Evolutionary conservation across 2,329 filamentous ascomycete species (phyloP).

Genomic region (Thelonectria blattea): DNA sequence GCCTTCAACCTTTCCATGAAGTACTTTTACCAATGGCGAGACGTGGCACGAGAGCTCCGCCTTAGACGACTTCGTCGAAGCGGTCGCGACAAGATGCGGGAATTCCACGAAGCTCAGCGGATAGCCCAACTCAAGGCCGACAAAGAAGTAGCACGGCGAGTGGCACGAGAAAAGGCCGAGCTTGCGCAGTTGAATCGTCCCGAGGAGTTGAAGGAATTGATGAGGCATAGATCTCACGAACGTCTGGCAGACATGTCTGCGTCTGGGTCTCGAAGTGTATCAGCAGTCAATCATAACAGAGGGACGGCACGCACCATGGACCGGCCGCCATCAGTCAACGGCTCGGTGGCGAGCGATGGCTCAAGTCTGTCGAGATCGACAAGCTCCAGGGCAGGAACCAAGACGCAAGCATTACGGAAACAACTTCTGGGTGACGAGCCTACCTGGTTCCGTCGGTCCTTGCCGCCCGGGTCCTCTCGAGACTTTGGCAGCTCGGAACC

Average conservation of each 20-base stretch:
- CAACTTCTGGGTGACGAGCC: constrained; percentile 39
- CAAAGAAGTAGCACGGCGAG: constrained; percentile 42
- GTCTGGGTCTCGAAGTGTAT: constrained; percentile 51
- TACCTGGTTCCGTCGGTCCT: constrained; percentile 47
- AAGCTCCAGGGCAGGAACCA: constrained; percentile 38
- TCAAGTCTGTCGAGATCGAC: constrained; percentile 30
- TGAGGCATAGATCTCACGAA: constrained; percentile 42
- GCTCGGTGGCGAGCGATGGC: constrained; percentile 29
- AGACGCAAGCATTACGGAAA: constrained; percentile 47
- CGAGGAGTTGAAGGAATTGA: constrained; percentile 43
- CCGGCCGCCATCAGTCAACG: constrained; percentile 32
- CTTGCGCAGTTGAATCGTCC: constrained; percentile 41
- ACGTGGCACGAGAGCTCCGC: constrained; percentile 54
- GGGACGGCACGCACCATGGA: constrained; percentile 45
- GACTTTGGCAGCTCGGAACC: constrained; percentile 36
- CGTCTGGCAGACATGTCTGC: constrained; percentile 43
- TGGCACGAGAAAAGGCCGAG: constrained; percentile 36
- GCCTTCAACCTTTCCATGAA: constrained; percentile 57
- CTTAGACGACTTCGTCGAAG: constrained; percentile 57
- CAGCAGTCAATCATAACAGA: constrained; percentile 48
- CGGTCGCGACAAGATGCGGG: constrained; percentile 57
- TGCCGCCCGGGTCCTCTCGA: constrained; percentile 44
- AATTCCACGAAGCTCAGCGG: constrained; percentile 51
- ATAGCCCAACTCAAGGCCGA: constrained; percentile 42
- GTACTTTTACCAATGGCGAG: constrained; percentile 63